Percentiles rank a stretch among this genome's conserved stretches.
phyloP scores from a whole-genome alignment of 73 alveolate species.

The Paramecium sonneborni region DNA sequence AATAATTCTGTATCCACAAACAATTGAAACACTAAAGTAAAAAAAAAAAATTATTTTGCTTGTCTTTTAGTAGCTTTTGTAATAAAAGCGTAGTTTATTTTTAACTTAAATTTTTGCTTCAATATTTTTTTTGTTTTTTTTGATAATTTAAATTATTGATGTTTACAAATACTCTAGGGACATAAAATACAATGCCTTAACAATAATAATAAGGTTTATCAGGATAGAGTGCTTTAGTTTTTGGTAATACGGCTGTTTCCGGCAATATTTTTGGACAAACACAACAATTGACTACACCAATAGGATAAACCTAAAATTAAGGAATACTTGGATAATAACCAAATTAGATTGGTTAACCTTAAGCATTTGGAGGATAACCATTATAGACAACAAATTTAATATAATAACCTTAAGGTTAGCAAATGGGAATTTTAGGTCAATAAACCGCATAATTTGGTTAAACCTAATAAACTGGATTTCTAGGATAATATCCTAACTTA shows the following conservation, averaged over 20 bases:
- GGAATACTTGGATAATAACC: background rate
- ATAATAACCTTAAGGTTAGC: background rate
- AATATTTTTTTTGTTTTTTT: background rate
- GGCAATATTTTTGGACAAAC: background rate
- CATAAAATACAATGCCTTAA: background rate
- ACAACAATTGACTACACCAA: background rate
- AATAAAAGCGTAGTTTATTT: background rate
- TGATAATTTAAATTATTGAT: background rate
- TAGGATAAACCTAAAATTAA: background rate
- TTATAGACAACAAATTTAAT: background rate
- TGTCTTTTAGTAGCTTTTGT: constrained; percentile 19
- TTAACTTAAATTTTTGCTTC: background rate
- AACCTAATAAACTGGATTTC: background rate
- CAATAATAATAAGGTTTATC: background rate
- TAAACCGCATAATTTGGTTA: background rate
- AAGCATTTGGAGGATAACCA: background rate
- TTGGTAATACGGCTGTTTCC: background rate
- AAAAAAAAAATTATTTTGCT: background rate
- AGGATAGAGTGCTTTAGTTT: background rate
- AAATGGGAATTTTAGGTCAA: background rate
- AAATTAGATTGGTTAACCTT: background rate
- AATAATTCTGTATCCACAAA: constrained; percentile 46
- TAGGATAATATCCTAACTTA: background rate
- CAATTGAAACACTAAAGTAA: constrained; percentile 17
- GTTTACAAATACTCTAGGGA: background rate